Base-by-base conservation (phyloP, 352 stramenopile species). In the Globisporangium orthogonon region DNA sequence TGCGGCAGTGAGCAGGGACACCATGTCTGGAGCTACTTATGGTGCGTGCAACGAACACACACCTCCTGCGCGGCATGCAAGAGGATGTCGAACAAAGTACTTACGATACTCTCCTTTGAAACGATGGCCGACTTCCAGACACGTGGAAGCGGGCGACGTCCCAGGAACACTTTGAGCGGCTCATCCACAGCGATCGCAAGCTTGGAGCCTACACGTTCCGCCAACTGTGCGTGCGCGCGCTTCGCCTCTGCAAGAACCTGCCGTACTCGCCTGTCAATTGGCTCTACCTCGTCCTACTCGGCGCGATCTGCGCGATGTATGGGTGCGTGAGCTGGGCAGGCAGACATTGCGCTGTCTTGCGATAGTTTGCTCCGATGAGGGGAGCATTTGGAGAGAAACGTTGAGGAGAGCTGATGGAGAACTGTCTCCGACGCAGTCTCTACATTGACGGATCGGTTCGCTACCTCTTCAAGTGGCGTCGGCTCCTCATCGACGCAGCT, bases 251-350 rank as follows among this genome's bases (percentile, higher is more conserved):
- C 66, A 87, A 86, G 56, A 82, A 87, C 53, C 49, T 94, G n/a
- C 82, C 84, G 23, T 85, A 91, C 49, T 94, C 84, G 33, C 84
- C 79, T 0, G 80, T 90, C 30, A 94, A 78, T 53, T 94, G 83
- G 83, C 65, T 91, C 18, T 94, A 86, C 44, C 61, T 94, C 40
- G 69, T 76, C 39, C 66, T 86, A 7, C 58, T 94, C 9, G 79
- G 83, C 7, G 64, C 61, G 2, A 54, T 87, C 50, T 73, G 79
- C 15, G 82, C 82, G 39, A 45, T 86, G 13, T 87, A 86, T 53
- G 81, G 78, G 83, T 92, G 70, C 39, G 65, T 62, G 11, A 4
- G 18, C 5, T 51, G 14, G 17, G 28, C 15, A 52, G 13, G 13
- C 15, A 46, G 41, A 46, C 4, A 3, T 45, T 13, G 14, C 45